These are phyloP conservation scores for Cenchrus americanus DNA, from an alignment of 176 grass and related monocot species.

Conservation along the genomic window DNA sequence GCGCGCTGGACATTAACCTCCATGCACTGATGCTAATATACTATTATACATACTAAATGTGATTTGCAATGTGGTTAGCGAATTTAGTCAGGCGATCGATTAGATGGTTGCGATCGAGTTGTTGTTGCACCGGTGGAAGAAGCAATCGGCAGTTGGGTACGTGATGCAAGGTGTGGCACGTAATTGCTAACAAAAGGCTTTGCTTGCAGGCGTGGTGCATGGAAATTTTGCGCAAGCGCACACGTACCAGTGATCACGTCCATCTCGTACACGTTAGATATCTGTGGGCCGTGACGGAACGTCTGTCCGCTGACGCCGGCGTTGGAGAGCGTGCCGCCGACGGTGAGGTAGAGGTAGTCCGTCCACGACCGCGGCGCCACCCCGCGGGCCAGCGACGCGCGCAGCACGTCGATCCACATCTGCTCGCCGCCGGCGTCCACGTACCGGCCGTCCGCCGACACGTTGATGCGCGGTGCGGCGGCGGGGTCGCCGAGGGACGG, in stretches of 20 bases:
- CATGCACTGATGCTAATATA: background rate
- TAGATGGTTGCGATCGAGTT: conserved; percentile 11
- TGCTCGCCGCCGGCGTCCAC: conserved; percentile 95
- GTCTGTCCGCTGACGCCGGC: conserved; percentile 88
- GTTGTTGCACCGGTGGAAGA: conserved; percentile 2
- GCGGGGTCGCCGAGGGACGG: conserved; percentile 37
- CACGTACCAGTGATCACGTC: conserved; percentile 95
- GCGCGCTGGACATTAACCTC: conserved; percentile 22
- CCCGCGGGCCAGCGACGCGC: conserved; percentile 50
- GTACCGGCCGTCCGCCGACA: conserved; percentile 51
- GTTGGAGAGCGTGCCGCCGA: conserved; percentile 94
- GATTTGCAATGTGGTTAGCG: background rate
- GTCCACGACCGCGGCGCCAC: conserved; percentile 81
- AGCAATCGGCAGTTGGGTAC: background rate
- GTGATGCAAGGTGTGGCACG: conserved; percentile 24
- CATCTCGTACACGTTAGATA: conserved; percentile 77
- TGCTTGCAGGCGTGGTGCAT: conserved; percentile 35
- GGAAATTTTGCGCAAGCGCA: background rate
- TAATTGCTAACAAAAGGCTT: background rate
- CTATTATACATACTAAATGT: background rate
- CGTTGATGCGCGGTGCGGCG: conserved; percentile 54
- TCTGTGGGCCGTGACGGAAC: conserved; percentile 80
- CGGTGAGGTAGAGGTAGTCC: conserved; percentile 85
- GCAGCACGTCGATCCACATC: conserved; percentile 79
- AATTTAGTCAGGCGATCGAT: background rate